Conservation (phyloP, 1,139 yeast species). For the Insectozyma bohioensis region DNA sequence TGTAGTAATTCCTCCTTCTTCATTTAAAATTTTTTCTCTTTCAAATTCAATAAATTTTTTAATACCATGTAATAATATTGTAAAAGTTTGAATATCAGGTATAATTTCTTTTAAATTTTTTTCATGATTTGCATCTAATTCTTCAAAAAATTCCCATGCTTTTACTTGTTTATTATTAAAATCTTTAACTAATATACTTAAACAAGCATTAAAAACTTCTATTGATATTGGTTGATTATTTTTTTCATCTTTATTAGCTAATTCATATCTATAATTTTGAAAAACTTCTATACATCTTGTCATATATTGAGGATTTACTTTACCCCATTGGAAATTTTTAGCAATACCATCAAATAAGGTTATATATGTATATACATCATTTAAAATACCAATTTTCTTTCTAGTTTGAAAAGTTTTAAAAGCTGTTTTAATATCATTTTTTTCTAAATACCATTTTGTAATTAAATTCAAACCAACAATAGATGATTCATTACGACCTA, state of each 20-base stretch:
- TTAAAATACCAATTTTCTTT: conserved; percentile 58
- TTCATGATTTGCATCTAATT: conserved; percentile 21
- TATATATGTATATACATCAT: conserved; percentile 54
- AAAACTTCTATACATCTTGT: conserved; percentile 26
- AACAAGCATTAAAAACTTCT: conserved; percentile 40
- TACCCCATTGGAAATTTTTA: conserved; percentile 38
- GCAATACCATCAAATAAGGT: conserved; percentile 60
- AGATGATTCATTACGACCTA: conserved; percentile 48
- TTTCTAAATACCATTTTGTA: conserved; percentile 45
- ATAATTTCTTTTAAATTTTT: conserved; percentile 16
- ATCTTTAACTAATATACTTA: conserved; percentile 36
- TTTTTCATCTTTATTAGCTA: conserved; percentile 15
- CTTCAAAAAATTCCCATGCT: conserved; percentile 44
- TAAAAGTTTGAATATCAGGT: conserved; percentile 41
- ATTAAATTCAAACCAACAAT: conserved; percentile 63
- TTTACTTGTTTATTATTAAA: conserved; percentile 29
- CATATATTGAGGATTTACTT: conserved; percentile 22
- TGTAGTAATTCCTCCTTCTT: conserved; percentile 17
- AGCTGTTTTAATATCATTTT: conserved; percentile 43
- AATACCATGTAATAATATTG: conserved; percentile 41
- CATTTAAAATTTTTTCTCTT: conserved; percentile 17
- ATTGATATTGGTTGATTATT: conserved; percentile 18
- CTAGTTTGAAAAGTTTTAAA: conserved; percentile 51
- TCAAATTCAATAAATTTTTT: conserved; percentile 23
- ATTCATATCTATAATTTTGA: conserved; percentile 13